phyloP scores from a whole-genome alignment of 2,329 filamentous ascomycete genomes.

The Grosmannia clavigera region DNA sequence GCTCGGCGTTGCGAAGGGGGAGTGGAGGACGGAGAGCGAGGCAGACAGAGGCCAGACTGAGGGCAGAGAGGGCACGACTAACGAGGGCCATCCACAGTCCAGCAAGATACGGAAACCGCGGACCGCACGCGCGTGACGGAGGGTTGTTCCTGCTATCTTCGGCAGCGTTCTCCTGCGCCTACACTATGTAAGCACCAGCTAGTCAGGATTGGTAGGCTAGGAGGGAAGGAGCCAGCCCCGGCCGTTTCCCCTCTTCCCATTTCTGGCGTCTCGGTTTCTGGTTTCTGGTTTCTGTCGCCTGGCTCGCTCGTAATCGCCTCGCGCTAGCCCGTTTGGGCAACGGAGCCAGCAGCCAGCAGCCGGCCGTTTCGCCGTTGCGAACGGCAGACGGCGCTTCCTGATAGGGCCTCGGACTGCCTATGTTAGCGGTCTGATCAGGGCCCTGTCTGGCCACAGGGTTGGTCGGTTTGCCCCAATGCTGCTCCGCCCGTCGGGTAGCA shows the following conservation, averaged over 20 bases:
- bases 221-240: too few species aligned
- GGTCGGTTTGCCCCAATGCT: background rate
- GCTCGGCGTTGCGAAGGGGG: background rate
- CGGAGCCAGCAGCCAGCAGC: background rate
- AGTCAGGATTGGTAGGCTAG: too few species aligned
- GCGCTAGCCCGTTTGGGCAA: background rate
- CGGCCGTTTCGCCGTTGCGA: background rate
- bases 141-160: background rate
- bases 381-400: background rate
- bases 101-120: too few species aligned
- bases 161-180: background rate
- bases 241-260: too few species aligned
- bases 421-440: background rate
- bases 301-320: background rate
- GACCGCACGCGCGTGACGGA: background rate
- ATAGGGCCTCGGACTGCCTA: background rate
- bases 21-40: background rate
- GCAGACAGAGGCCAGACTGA: background rate
- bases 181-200: background rate
- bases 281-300: background rate
- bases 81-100: background rate
- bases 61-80: background rate
- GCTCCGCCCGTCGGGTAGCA: conserved; percentile 2
- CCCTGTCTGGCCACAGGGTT: background rate
- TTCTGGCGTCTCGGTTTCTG: too few species aligned